Evolutionary conservation across 768 basidiomycete species (phyloP).

Genomic region (Gautieria morchelliformis): DNA sequence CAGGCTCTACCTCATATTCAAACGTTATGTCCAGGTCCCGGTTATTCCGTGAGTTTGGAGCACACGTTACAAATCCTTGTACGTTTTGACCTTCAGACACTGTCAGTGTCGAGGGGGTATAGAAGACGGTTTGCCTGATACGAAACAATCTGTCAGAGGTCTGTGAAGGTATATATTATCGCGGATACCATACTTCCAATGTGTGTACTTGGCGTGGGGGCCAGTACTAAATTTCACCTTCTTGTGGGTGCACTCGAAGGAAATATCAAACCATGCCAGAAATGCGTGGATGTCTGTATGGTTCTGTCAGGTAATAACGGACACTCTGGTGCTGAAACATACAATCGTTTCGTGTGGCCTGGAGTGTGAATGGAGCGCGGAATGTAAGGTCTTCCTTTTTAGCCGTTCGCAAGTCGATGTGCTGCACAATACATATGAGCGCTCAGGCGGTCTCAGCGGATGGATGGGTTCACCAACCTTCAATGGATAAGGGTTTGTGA

Average conservation of each 20-base stretch:
- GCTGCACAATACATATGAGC: slow-evolving; percentile 29
- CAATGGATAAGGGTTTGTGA: slow-evolving; percentile 83
- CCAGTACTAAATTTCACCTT: slow-evolving; percentile 94
- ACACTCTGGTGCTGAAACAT: slow-evolving; percentile 21
- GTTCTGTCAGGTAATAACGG: background rate
- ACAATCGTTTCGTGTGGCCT: slow-evolving; percentile 88
- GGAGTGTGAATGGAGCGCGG: slow-evolving; percentile 66
- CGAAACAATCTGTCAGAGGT: background rate
- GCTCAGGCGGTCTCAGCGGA: background rate
- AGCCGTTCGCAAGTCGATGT: slow-evolving; percentile 83
- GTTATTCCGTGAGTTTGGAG: slow-evolving; percentile 87
- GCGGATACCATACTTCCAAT: slow-evolving; percentile 82
- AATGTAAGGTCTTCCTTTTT: slow-evolving; percentile 95
- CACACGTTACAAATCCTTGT: slow-evolving; percentile 61
- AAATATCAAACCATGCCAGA: slow-evolving; percentile 98
- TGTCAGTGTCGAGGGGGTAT: slow-evolving; percentile 73
- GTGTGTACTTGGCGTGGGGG: slow-evolving; percentile 92
- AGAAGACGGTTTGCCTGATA: slow-evolving; percentile 90
- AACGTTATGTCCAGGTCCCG: slow-evolving; percentile 90
- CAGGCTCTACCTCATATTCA: slow-evolving; percentile 46
- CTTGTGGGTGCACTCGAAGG: slow-evolving; percentile 93
- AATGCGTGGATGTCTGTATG: slow-evolving; percentile 86
- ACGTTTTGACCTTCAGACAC: slow-evolving; percentile 65
- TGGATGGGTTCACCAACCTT: slow-evolving; percentile 29
- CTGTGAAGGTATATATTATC: background rate